These are phyloP conservation scores for Phascolomyces articulosus DNA, from an alignment of 371 early-diverging fungal species.

Conservation along the genomic window DNA sequence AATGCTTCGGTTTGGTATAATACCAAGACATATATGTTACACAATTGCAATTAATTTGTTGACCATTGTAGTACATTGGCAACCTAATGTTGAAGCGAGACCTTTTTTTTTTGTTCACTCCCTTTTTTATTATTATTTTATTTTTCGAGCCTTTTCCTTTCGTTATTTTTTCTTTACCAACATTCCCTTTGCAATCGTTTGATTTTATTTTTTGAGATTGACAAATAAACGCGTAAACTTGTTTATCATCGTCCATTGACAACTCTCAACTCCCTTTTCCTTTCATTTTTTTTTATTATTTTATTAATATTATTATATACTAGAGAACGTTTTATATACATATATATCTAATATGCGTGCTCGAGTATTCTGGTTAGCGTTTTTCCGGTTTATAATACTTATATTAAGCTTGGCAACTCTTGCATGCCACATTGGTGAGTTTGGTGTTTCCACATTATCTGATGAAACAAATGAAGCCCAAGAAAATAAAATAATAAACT, in stretches of 20 bases:
- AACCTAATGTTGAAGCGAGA: not conserved
- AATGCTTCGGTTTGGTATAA: too few relatives aligned
- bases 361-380: constrained; percentile 22
- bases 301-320: not conserved
- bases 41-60: constrained; percentile 3
- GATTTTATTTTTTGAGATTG: not conserved
- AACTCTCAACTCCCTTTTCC: not conserved
- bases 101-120: not conserved
- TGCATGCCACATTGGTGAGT: constrained; percentile 26
- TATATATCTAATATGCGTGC: constrained; percentile 10
- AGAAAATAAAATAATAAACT: not conserved
- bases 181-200: constrained; percentile 1
- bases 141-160: too few relatives aligned
- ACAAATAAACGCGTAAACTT: not conserved
- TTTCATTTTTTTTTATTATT: not conserved
- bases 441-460: too few relatives aligned
- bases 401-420: constrained; percentile 20
- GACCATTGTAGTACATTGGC: not conserved
- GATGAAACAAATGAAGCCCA: too few relatives aligned
- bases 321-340: not conserved
- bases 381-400: constrained; percentile 19
- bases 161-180: not conserved
- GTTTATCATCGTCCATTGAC: too few relatives aligned
- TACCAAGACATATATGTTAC: too few relatives aligned
- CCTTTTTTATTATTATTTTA: too few relatives aligned